Percentiles rank a stretch among this genome's conserved stretches.
These are phyloP conservation scores for Withania somnifera DNA, from an alignment of 305 asterid species.

Conservation along the genomic window DNA sequence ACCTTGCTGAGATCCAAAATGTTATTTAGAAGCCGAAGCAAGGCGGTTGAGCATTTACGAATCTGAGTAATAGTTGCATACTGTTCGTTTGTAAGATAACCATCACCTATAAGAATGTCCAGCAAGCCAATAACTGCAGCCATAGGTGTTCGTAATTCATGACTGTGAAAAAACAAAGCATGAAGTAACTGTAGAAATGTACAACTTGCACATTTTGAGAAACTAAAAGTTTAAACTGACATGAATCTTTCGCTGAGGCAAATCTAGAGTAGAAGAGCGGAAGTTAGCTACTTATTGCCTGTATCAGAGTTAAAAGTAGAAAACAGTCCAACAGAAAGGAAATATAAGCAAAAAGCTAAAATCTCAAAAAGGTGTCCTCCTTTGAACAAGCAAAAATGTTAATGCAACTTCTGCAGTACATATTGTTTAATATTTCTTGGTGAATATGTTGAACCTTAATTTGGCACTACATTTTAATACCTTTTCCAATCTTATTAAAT, in stretches of 20 bases:
- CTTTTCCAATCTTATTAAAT: neutral
- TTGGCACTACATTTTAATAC: neutral
- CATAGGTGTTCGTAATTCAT: slow-evolving; percentile 93
- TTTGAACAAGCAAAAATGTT: neutral
- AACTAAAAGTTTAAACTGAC: neutral
- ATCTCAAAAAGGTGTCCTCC: neutral
- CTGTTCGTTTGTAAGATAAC: slow-evolving; percentile 71
- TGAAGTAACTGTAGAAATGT: slow-evolving; percentile 5
- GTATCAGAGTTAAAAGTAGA: neutral
- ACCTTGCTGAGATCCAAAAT: slow-evolving; percentile 97
- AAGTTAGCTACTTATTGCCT: neutral
- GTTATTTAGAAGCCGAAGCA: slow-evolving; percentile 83
- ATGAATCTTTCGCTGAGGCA: neutral
- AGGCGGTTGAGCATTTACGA: slow-evolving; percentile 80
- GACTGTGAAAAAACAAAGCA: slow-evolving; percentile 34
- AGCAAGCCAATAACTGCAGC: slow-evolving; percentile 94
- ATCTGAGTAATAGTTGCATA: slow-evolving; percentile 69
- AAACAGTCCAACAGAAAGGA: neutral
- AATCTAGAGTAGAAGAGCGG: neutral
- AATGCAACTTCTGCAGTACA: neutral
- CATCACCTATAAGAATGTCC: slow-evolving; percentile 78
- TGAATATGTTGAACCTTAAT: neutral
- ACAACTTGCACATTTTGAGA: neutral
- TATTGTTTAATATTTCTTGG: neutral
- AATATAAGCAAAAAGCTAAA: neutral